Base-by-base conservation (phyloP, 164 flowering plant species). In the Tetrastigma voinierianum region DNA sequence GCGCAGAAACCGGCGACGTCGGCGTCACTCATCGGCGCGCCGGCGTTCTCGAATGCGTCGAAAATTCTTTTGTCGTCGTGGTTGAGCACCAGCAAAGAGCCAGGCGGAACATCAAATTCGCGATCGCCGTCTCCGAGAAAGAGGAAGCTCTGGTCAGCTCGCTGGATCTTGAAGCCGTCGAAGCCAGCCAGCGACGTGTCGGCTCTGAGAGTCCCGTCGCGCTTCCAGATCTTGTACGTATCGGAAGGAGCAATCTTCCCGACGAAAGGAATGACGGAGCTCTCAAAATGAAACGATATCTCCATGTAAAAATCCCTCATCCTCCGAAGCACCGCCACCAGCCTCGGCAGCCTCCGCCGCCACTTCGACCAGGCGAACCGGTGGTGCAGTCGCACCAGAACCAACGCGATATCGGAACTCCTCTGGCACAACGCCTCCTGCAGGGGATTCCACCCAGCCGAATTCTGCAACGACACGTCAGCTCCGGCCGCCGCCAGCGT, bases 301-400 rank as follows among this genome's bases (percentile, higher is more conserved):
- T 91, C 98, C 92, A 95, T 86, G 77, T 95, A 92, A 77, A 95
- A 95, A 59, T 92, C 98, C 2, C 94, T 83, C 97, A 95, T 95
- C 13, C 96, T 61, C 51, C 89, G 84, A 10, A 95, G 83, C 2
- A 72, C 96, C 0, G 88, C 87, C 9, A 90, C 77, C 0, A 92
- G 80, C 4, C 96, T 85, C 1, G 98, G 98, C 5, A 92, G 80
- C 7, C 97, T 78, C 5, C 97, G 85, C n/a, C 97, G 85, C 97
- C 97, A 95, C 79, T 95, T 95, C 11, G 75, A 69, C 97, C 97
- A 95, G 10, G 96, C 90, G 46, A 86, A 62, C 18, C 82, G 75
- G 68, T 87, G 97, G 61, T 87, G 92, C 45, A 68, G 79, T 18
- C 82, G 84, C 11, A 89, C 74, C 0, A 95, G 85, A 24, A 78